Evolutionary conservation across 805 yeast genomes (phyloP).

Genomic region (Pichia pseudocactophila): DNA sequence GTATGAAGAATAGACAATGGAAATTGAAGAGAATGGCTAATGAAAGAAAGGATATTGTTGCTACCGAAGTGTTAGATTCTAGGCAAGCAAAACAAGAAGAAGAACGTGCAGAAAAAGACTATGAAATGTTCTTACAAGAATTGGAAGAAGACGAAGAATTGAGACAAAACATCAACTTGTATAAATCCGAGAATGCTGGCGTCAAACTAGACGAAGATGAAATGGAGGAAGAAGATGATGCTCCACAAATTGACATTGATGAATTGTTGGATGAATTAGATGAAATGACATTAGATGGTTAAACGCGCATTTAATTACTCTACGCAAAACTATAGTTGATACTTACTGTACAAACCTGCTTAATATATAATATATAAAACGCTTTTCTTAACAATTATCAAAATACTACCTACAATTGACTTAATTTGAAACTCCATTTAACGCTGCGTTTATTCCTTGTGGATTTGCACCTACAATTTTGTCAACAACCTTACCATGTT

Average conservation of each 20-base stretch:
- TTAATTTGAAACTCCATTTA: slow-evolving; percentile 1
- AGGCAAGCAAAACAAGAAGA: slow-evolving; percentile 81
- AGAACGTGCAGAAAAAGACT: slow-evolving; percentile 89
- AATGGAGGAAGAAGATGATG: slow-evolving; percentile 59
- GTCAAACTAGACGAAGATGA: slow-evolving; percentile 32
- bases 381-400: neutral
- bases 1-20: slow-evolving; percentile 76
- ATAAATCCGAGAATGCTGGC: slow-evolving; percentile 46
- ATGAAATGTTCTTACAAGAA: slow-evolving; percentile 92
- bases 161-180: slow-evolving; percentile 82
- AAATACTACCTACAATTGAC: too few species aligned
- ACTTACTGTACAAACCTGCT: neutral
- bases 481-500: slow-evolving; percentile 48
- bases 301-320: neutral
- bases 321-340: neutral
- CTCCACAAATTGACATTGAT: slow-evolving; percentile 82
- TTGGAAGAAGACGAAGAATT: slow-evolving; percentile 94
- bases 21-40: slow-evolving; percentile 95
- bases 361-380: neutral
- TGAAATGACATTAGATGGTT: slow-evolving; percentile 77
- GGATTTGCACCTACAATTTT: slow-evolving; percentile 62
- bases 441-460: slow-evolving; percentile 24
- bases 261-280: slow-evolving; percentile 92
- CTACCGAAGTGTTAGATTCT: slow-evolving; percentile 32
- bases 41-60: slow-evolving; percentile 85